These are phyloP conservation scores for Ganoderma leucocontextum DNA, from an alignment of 1,284 basidiomycete genomes.

Conservation along the genomic window DNA sequence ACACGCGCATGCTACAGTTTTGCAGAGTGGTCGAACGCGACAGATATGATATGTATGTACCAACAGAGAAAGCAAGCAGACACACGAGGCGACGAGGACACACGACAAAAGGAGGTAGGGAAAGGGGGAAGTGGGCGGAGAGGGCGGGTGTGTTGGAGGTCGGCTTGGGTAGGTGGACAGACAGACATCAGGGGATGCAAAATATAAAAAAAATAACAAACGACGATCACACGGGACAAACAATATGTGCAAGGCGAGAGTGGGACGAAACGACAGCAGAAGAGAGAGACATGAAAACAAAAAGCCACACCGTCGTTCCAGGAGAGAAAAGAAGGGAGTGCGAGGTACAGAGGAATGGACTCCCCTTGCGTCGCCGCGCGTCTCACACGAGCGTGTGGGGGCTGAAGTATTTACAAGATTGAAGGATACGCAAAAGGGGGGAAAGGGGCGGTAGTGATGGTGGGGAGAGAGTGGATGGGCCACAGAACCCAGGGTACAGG, in stretches of 20 bases:
- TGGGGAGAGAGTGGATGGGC: slow-evolving; percentile 16
- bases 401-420: slow-evolving; percentile 38
- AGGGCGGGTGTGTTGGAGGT: slow-evolving; percentile 1
- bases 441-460: slow-evolving; percentile 32
- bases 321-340: slow-evolving; percentile 10
- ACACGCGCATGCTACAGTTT: slow-evolving; percentile 52
- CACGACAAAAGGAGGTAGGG: background rate
- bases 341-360: slow-evolving; percentile 16
- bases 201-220: slow-evolving; percentile 32
- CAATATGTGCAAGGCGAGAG: slow-evolving; percentile 19
- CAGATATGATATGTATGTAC: slow-evolving; percentile 37
- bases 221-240: slow-evolving; percentile 19
- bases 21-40: slow-evolving; percentile 43
- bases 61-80: slow-evolving; percentile 41
- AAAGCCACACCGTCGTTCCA: slow-evolving; percentile 14
- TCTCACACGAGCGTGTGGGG: slow-evolving; percentile 14
- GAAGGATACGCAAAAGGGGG: slow-evolving; percentile 32
- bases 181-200: slow-evolving; percentile 12
- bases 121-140: background rate
- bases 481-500: background rate
- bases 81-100: slow-evolving; percentile 32
- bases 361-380: slow-evolving; percentile 7
- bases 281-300: slow-evolving; percentile 1
- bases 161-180: background rate
- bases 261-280: slow-evolving; percentile 12